Percentiles rank a stretch among this genome's conserved stretches.
These are phyloP conservation scores for Lathyrus sativus DNA, from an alignment of 306 rosid genomes.

Conservation along the genomic window DNA sequence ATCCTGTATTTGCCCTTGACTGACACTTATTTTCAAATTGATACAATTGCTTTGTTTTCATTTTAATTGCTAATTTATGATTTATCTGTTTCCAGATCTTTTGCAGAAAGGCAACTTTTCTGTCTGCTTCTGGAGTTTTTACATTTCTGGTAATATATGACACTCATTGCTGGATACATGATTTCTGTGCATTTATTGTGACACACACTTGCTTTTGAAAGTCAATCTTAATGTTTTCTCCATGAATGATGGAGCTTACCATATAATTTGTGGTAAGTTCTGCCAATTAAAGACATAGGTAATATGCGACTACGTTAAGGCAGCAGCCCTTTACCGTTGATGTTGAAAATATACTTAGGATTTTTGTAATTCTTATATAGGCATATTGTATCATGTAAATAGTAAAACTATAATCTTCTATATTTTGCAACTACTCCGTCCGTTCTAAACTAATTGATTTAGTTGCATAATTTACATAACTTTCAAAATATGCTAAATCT, in stretches of 20 bases:
- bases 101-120: slow-evolving; percentile 83
- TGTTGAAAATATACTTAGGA: background rate
- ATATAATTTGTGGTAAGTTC: background rate
- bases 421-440: background rate
- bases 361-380: background rate
- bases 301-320: slow-evolving; percentile 14
- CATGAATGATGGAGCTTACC: background rate
- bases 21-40: slow-evolving; percentile 22
- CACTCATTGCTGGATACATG: slow-evolving; percentile 23
- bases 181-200: background rate
- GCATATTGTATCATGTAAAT: background rate
- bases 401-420: background rate
- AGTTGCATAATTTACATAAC: background rate
- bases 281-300: slow-evolving; percentile 13
- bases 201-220: slow-evolving; percentile 24
- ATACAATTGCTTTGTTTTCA: slow-evolving; percentile 27
- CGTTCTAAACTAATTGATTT: no score
- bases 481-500: background rate
- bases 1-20: slow-evolving; percentile 57
- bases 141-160: slow-evolving; percentile 72
- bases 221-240: slow-evolving; percentile 30
- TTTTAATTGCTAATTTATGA: slow-evolving; percentile 30
- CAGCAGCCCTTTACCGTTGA: slow-evolving; percentile 5
- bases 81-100: slow-evolving; percentile 64
- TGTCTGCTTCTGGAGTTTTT: slow-evolving; percentile 62